A percentile compares a stretch with the other conserved stretches of the same genome.
Conservation (phyloP, 2,329 filamentous ascomycete genomes). For the Venturia nashicola region DNA sequence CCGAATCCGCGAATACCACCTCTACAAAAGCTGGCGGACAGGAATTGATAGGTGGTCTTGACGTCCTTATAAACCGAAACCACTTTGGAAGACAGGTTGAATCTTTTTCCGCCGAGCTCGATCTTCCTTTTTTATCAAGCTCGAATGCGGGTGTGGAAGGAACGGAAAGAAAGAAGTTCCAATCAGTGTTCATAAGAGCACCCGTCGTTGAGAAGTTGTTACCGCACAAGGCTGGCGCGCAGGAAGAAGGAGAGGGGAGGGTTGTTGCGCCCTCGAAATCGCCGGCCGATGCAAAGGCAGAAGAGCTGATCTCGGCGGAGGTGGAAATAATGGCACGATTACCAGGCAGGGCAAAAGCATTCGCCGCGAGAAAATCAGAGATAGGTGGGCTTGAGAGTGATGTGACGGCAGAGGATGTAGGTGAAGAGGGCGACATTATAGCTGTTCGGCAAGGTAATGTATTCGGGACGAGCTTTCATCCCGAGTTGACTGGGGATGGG, state of each 20-base stretch:
- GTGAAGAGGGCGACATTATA: slow-evolving; percentile 61
- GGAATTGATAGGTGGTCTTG: slow-evolving; percentile 81
- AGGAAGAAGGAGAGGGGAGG: slow-evolving; percentile 33
- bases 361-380: slow-evolving; percentile 19
- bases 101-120: slow-evolving; percentile 68
- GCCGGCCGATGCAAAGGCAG: slow-evolving; percentile 33
- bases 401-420: slow-evolving; percentile 32
- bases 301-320: slow-evolving; percentile 30
- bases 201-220: slow-evolving; percentile 83
- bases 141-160: slow-evolving; percentile 17
- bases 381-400: slow-evolving; percentile 23
- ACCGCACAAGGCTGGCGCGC: slow-evolving; percentile 34
- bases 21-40: slow-evolving; percentile 68
- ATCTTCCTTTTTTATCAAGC: slow-evolving; percentile 54
- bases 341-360: slow-evolving; percentile 37
- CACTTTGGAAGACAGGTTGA: slow-evolving; percentile 91
- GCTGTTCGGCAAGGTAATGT: slow-evolving; percentile 85
- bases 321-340: slow-evolving; percentile 49
- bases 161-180: slow-evolving; percentile 42
- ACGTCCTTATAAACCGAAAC: slow-evolving; percentile 84
- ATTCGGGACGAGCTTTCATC: slow-evolving; percentile 91
- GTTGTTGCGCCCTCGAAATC: slow-evolving; percentile 45
- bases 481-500: slow-evolving; percentile 77
- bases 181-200: slow-evolving; percentile 84
- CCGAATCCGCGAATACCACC: slow-evolving; percentile 74